phyloP scores from a whole-genome alignment of 2,329 filamentous ascomycete genomes.

The Colletotrichum gloeosporioides region DNA sequence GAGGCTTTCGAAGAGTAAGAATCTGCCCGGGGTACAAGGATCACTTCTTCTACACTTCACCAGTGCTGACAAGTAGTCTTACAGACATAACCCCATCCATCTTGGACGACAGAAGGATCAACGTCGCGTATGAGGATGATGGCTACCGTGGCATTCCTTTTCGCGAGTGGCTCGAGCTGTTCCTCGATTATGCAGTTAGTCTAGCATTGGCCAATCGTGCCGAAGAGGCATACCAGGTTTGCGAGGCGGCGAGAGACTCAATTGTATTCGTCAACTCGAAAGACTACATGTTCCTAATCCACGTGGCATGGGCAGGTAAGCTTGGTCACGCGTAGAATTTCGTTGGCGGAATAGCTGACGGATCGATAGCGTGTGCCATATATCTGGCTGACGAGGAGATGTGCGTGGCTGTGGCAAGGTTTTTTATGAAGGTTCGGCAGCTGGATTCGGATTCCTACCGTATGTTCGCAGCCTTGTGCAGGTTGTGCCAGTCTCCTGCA shows the following conservation, averaged over 20 bases:
- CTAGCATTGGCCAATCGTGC: constrained; percentile 72
- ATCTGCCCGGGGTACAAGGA: background rate
- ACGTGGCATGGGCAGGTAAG: constrained; percentile 76
- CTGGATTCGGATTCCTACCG: constrained; percentile 84
- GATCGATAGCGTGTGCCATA: constrained; percentile 75
- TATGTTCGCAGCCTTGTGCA: constrained; percentile 79
- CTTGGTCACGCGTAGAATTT: background rate
- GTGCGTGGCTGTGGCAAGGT: constrained; percentile 75
- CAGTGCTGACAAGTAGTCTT: background rate
- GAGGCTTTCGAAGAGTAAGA: constrained; percentile 59
- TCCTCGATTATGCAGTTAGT: constrained; percentile 84
- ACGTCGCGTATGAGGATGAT: constrained; percentile 40
- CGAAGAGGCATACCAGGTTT: constrained; percentile 78
- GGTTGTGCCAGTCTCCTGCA: constrained; percentile 74
- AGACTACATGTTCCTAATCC: constrained; percentile 72
- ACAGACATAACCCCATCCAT: constrained; percentile 36
- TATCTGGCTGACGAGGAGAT: constrained; percentile 80
- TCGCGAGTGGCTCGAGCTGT: constrained; percentile 85
- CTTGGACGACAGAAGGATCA: constrained; percentile 21
- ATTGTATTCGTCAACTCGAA: constrained; percentile 80
- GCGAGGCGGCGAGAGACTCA: constrained; percentile 79
- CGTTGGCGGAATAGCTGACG: constrained; percentile 10
- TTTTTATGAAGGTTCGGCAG: constrained; percentile 83
- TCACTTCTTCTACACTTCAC: background rate
- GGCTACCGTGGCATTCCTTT: constrained; percentile 81